A percentile compares a stretch with the other conserved stretches of the same genome.
Conservation (phyloP, 2,329 filamentous ascomycete species). For the Zasmidium angulare region DNA sequence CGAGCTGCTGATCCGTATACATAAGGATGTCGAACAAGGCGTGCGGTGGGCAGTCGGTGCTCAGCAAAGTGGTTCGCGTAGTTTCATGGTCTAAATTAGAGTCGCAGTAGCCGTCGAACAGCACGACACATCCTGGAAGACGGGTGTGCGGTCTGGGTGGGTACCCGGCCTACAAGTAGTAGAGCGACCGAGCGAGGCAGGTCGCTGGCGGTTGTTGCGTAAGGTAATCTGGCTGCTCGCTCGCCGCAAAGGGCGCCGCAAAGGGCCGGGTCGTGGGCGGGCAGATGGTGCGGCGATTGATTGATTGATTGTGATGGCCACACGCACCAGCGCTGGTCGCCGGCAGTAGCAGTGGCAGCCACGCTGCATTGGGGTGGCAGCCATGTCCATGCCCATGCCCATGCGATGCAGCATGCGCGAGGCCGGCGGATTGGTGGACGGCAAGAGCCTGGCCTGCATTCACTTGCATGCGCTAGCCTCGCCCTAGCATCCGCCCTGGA, state of each 20-base stretch:
- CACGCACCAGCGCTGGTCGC: not conserved
- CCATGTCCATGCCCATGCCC: not conserved
- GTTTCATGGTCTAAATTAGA: slow-evolving; percentile 26
- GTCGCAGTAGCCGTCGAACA: slow-evolving; percentile 18
- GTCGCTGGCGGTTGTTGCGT: too few relatives aligned
- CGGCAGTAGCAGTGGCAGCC: not conserved
- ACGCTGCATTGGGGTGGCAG: not conserved
- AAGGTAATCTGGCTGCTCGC: too few relatives aligned
- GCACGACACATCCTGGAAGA: not conserved
- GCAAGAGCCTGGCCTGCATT: not conserved
- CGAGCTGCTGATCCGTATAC: slow-evolving; percentile 18
- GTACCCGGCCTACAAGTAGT: slow-evolving; percentile 5
- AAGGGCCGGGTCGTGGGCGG: too few relatives aligned
- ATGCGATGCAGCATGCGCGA: not conserved
- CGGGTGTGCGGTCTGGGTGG: not conserved
- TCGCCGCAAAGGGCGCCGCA: too few relatives aligned
- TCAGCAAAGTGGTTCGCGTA: slow-evolving; percentile 20
- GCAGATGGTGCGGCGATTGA: too few relatives aligned
- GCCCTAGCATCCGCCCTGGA: too few relatives aligned
- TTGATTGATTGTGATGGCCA: not conserved
- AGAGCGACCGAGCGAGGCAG: not conserved
- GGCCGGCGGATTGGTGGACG: not conserved
- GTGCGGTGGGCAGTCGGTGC: slow-evolving; percentile 5
- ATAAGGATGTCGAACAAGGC: slow-evolving; percentile 12
- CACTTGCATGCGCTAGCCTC: too few relatives aligned